Evolutionary conservation across 805 yeast genomes (phyloP).

Genomic region (Candida hispaniensis): DNA sequence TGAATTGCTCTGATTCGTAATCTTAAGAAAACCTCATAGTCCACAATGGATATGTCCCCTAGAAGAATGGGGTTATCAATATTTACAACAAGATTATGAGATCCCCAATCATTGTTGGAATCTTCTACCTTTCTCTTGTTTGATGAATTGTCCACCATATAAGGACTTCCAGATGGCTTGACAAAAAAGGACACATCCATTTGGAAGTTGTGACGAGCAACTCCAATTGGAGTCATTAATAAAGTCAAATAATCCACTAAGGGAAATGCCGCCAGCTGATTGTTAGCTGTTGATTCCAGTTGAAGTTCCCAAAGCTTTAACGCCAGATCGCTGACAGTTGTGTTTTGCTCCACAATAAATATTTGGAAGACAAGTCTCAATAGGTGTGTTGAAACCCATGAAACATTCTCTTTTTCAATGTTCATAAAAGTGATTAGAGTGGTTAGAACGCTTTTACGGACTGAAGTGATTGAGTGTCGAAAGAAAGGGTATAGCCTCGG

Average conservation of each 20-base stretch:
- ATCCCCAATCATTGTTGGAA: constrained; percentile 12
- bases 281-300: constrained; percentile 27
- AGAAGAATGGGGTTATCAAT: constrained; percentile 86
- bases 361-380: constrained; percentile 77
- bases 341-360: constrained; percentile 77
- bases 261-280: constrained; percentile 22
- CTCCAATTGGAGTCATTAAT: constrained; percentile 88
- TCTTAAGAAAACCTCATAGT: constrained; percentile 58
- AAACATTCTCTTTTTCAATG: constrained; percentile 34
- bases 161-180: constrained; percentile 62
- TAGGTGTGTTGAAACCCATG: constrained; percentile 70
- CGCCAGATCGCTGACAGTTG: constrained; percentile 55
- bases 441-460: constrained; percentile 75
- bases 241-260: constrained; percentile 35
- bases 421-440: constrained; percentile 66
- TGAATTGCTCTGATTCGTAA: constrained; percentile 67
- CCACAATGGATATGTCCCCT: constrained; percentile 85
- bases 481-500: constrained; percentile 88
- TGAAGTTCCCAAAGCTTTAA: constrained; percentile 48
- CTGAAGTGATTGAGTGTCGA: constrained; percentile 87
- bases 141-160: constrained; percentile 18
- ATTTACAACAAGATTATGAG: constrained; percentile 37
- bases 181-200: constrained; percentile 69
- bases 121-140: constrained; percentile 7
- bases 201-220: constrained; percentile 74